Conservation (phyloP, 78 protist genomes). For the Cavenderia fasciculata region DNA sequence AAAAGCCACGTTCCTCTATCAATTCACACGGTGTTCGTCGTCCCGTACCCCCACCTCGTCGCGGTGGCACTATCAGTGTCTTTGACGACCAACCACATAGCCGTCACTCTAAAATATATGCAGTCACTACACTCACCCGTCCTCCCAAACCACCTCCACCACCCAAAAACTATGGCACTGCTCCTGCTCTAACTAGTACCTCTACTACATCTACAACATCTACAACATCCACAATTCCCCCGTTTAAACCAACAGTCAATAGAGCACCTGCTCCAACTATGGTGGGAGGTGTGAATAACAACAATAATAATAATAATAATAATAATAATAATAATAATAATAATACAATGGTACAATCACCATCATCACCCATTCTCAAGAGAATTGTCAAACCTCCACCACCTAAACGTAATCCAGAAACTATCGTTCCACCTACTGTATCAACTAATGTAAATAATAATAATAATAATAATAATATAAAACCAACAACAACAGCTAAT, state of each 20-base stretch:
- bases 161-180: background rate
- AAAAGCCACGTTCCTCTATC: background rate
- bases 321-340: no score
- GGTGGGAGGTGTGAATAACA: no score
- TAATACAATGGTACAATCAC: background rate
- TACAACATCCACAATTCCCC: background rate
- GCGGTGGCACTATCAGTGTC: conserved; percentile 12
- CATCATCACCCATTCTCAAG: conserved; percentile 4
- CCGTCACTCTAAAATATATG: background rate
- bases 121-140: conserved; percentile 44
- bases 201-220: background rate
- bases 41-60: conserved; percentile 45
- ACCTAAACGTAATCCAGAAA: conserved; percentile 1
- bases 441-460: background rate
- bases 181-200: background rate
- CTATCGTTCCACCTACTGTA: background rate
- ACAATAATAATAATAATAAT: no score
- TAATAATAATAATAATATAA: background rate
- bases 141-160: conserved; percentile 46
- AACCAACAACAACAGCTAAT: background rate
- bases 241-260: background rate
- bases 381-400: conserved; percentile 12
- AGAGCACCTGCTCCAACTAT: background rate
- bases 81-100: conserved; percentile 30
- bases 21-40: background rate